These are phyloP conservation scores for Apiospora aurea DNA, from an alignment of 2,329 filamentous ascomycete species.

Conservation along the genomic window DNA sequence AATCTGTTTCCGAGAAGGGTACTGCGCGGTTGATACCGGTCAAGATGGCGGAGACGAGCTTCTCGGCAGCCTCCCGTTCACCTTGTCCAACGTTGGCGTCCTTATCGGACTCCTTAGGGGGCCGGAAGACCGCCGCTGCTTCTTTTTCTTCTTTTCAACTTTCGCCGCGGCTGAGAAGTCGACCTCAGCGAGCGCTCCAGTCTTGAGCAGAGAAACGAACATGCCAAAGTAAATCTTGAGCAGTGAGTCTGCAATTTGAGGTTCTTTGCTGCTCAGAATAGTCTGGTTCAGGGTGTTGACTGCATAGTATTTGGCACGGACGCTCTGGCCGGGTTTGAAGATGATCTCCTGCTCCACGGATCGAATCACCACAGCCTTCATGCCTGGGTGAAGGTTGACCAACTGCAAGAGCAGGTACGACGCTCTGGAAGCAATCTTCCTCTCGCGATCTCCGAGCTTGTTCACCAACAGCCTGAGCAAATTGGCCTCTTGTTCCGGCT, in stretches of 20 bases:
- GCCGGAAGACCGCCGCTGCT: slow-evolving; percentile 43
- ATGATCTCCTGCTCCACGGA: slow-evolving; percentile 88
- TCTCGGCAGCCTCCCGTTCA: slow-evolving; percentile 81
- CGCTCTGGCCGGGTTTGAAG: slow-evolving; percentile 84
- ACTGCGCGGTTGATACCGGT: slow-evolving; percentile 96
- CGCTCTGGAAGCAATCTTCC: slow-evolving; percentile 92
- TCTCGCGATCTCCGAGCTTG: slow-evolving; percentile 93
- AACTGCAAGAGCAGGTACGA: slow-evolving; percentile 95
- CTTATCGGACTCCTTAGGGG: slow-evolving; percentile 43
- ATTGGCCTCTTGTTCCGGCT: slow-evolving; percentile 97
- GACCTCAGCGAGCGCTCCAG: slow-evolving; percentile 49
- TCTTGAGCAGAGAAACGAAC: slow-evolving; percentile 84
- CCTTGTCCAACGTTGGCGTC: slow-evolving; percentile 44
- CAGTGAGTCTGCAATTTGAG: slow-evolving; percentile 79
- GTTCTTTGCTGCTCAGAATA: slow-evolving; percentile 84
- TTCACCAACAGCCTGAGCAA: slow-evolving; percentile 90
- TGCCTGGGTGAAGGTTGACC: slow-evolving; percentile 85
- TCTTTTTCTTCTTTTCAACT: slow-evolving; percentile 60
- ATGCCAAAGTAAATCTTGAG: slow-evolving; percentile 91
- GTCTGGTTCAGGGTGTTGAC: slow-evolving; percentile 98
- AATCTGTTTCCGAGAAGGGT: slow-evolving; percentile 85
- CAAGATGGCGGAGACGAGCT: slow-evolving; percentile 88
- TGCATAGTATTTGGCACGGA: slow-evolving; percentile 92
- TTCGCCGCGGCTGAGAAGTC: slow-evolving; percentile 43
- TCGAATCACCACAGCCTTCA: slow-evolving; percentile 89